phyloP scores from a whole-genome alignment of 2,329 filamentous ascomycete species.

The Pseudogymnoascus pannorum region DNA sequence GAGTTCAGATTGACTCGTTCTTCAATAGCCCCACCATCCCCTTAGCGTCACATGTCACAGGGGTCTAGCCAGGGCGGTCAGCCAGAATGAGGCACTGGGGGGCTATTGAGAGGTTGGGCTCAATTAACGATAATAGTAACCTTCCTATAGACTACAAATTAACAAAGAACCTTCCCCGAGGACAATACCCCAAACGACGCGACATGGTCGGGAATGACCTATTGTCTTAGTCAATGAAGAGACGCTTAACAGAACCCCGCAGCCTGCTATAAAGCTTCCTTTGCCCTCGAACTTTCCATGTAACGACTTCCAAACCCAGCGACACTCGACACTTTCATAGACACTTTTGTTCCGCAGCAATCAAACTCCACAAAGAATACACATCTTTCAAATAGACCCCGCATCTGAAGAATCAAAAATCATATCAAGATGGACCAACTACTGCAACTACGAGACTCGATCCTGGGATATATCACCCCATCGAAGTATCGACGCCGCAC shows the following conservation, averaged over 20 bases:
- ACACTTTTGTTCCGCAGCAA: not conserved
- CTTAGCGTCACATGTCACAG: not conserved
- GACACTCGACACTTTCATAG: not conserved
- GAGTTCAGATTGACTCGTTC: not conserved
- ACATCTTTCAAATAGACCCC: not conserved
- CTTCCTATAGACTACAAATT: not conserved
- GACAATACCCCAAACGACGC: not conserved
- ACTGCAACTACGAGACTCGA: conserved; percentile 22
- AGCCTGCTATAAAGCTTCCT: conserved; percentile 2
- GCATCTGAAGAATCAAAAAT: not conserved
- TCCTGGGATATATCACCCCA: conserved; percentile 25
- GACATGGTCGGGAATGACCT: not conserved
- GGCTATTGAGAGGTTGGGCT: conserved; percentile 2
- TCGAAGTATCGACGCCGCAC: conserved; percentile 27
- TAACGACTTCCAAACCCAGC: not conserved
- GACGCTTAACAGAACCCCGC: not conserved
- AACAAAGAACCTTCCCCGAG: not conserved
- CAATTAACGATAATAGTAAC: not conserved
- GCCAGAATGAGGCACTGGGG: not conserved
- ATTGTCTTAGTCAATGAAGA: not conserved
- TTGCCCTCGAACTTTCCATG: not conserved
- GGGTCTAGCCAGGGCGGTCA: conserved; percentile 4
- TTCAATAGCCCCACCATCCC: not conserved
- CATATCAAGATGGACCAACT: conserved; percentile 16
- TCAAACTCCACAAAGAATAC: not conserved